phyloP scores from a whole-genome alignment of 345 rosid species.

The Syzygium aqueum region DNA sequence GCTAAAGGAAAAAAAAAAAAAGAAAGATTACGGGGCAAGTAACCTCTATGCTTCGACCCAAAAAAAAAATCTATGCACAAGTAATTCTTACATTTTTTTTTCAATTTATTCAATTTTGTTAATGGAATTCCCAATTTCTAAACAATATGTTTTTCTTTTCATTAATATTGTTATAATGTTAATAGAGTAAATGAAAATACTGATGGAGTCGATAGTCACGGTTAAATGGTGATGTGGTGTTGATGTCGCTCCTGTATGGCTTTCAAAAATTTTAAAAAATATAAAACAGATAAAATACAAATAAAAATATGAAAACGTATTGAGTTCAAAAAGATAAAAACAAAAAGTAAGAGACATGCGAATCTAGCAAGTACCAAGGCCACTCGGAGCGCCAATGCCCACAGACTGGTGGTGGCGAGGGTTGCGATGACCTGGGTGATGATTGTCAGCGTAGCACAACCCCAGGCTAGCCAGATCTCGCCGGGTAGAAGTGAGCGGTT shows the following conservation, averaged over 20 bases:
- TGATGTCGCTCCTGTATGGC: not conserved
- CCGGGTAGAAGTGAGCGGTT: not conserved
- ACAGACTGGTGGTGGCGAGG: not conserved
- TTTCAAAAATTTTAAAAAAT: not conserved
- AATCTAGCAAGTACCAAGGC: not conserved
- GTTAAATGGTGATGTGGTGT: not conserved
- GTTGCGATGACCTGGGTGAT: not conserved
- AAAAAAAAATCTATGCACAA: too few relatives aligned
- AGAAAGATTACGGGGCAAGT: too few relatives aligned
- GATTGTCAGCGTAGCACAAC: not conserved
- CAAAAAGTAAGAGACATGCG: not conserved
- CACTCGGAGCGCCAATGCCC: not conserved
- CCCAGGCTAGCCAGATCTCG: not conserved
- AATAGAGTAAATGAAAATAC: not conserved
- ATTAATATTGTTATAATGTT: not conserved
- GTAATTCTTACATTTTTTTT: too few relatives aligned
- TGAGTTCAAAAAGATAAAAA: not conserved
- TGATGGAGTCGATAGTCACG: not conserved
- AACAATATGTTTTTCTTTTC: not conserved
- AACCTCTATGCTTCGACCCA: too few relatives aligned
- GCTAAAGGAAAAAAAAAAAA: too few relatives aligned
- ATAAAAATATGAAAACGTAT: too few relatives aligned
- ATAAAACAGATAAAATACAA: not conserved
- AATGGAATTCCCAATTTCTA: not conserved
- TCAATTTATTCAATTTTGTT: too few relatives aligned